Percentiles rank a stretch among this genome's conserved stretches.
Evolutionary conservation across 208 protist species (phyloP).

Genomic region (Crithidia bombi): DNA sequence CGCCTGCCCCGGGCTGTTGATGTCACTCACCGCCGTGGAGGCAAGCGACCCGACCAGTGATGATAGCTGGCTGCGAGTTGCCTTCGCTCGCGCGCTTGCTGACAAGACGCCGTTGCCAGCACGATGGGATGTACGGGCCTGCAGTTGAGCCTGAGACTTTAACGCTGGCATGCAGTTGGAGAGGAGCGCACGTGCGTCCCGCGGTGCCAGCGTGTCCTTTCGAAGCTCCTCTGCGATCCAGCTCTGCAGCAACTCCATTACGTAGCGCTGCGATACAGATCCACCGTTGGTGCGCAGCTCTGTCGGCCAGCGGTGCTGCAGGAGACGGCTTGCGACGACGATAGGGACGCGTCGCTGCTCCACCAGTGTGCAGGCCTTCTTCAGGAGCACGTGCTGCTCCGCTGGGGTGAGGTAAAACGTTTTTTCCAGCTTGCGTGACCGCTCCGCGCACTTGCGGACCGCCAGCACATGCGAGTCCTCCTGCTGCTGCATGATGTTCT

Average conservation of each 20-base stretch:
- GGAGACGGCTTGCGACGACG: conserved; percentile 50
- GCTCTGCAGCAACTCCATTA: conserved; percentile 33
- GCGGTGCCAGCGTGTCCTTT: conserved; percentile 24
- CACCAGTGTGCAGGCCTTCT: conserved; percentile 35
- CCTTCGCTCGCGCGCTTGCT: background rate
- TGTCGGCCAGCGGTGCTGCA: conserved; percentile 53
- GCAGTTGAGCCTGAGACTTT: background rate
- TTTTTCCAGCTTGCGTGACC: background rate
- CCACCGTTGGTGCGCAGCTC: conserved; percentile 30
- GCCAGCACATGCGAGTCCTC: background rate
- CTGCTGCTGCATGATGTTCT: conserved; percentile 15
- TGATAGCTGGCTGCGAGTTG: background rate
- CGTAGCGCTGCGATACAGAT: conserved; percentile 42
- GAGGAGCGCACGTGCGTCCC: conserved; percentile 54
- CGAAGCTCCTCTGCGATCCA: conserved; percentile 56
- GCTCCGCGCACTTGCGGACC: conserved; percentile 9
- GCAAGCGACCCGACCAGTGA: conserved; percentile 62
- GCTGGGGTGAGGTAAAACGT: conserved; percentile 6
- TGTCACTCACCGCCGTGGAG: conserved; percentile 41
- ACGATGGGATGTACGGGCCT: background rate
- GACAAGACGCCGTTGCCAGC: background rate
- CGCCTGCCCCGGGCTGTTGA: conserved; percentile 28
- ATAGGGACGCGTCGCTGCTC: conserved; percentile 48
- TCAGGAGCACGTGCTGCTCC: conserved; percentile 36
- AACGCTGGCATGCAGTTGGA: conserved; percentile 41